Percentiles rank a stretch among this genome's conserved stretches.
These are phyloP conservation scores for Xerocomellus intermedius DNA, from an alignment of 768 basidiomycete genomes.

Conservation along the genomic window DNA sequence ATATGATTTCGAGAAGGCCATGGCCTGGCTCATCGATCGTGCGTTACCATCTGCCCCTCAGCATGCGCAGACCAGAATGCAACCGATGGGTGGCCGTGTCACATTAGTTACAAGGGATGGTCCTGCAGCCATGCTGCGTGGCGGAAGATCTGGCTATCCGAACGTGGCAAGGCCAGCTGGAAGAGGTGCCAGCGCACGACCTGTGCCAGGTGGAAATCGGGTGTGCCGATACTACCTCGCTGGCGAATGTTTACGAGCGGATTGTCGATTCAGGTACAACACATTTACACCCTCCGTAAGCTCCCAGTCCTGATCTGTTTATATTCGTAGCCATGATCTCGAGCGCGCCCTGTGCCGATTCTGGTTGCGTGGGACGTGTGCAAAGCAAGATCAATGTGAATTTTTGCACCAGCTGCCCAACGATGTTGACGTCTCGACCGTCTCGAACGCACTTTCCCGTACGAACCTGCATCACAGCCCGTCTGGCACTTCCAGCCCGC, in stretches of 20 bases:
- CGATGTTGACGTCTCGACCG: slow-evolving; percentile 73
- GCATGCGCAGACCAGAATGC: slow-evolving; percentile 43
- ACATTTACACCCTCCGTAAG: background rate
- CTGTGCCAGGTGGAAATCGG: slow-evolving; percentile 52
- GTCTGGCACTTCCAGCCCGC: slow-evolving; percentile 31
- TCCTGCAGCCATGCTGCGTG: slow-evolving; percentile 35
- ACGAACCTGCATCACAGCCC: slow-evolving; percentile 52
- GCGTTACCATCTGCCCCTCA: slow-evolving; percentile 48
- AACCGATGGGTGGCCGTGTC: slow-evolving; percentile 65
- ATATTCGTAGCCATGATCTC: slow-evolving; percentile 73
- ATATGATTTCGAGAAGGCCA: slow-evolving; percentile 94
- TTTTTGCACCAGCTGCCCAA: slow-evolving; percentile 91
- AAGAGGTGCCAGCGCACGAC: slow-evolving; percentile 31
- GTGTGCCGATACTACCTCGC: slow-evolving; percentile 97
- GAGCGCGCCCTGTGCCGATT: slow-evolving; percentile 94
- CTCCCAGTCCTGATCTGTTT: slow-evolving; percentile 12
- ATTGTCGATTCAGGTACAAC: slow-evolving; percentile 94
- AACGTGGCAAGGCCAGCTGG: slow-evolving; percentile 18
- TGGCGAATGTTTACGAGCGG: slow-evolving; percentile 92
- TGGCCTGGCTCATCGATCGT: slow-evolving; percentile 90
- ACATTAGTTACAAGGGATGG: slow-evolving; percentile 62
- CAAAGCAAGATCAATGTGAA: slow-evolving; percentile 95
- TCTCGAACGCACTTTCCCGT: slow-evolving; percentile 68
- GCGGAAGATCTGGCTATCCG: slow-evolving; percentile 41
- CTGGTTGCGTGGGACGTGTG: slow-evolving; percentile 96